Evolutionary conservation across 257 asterid species (phyloP).

Genomic region (Haberlea rhodopensis): DNA sequence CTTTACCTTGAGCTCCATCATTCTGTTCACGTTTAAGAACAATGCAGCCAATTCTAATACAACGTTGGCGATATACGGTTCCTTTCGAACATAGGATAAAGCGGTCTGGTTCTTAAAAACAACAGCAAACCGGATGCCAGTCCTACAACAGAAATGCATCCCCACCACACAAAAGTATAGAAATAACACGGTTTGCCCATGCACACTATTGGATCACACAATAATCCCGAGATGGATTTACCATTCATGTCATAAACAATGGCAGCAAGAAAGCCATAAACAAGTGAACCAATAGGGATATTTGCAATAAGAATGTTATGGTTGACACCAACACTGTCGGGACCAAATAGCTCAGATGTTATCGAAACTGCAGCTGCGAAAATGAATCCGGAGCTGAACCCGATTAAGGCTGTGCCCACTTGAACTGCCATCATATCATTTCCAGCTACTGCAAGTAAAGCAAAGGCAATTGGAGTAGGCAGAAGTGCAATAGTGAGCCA

Average conservation of each 20-base stretch:
- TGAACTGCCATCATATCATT: conserved; percentile 39
- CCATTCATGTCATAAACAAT: conserved; percentile 58
- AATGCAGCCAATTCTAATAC: conserved; percentile 11
- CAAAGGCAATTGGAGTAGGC: conserved; percentile 67
- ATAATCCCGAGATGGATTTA: neutral
- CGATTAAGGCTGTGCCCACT: conserved; percentile 77
- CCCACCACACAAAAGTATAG: conserved; percentile 78
- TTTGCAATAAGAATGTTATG: conserved; percentile 88
- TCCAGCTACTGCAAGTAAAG: conserved; percentile 50
- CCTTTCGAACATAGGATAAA: conserved; percentile 56
- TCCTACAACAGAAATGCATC: conserved; percentile 76
- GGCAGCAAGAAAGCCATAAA: conserved; percentile 79
- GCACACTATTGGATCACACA: conserved; percentile 52
- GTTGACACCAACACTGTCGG: conserved; percentile 71
- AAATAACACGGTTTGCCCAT: conserved; percentile 79
- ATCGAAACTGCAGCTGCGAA: conserved; percentile 86
- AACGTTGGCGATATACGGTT: conserved; percentile 33
- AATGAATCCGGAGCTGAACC: conserved; percentile 88
- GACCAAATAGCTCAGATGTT: conserved; percentile 91
- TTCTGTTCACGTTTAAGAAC: neutral
- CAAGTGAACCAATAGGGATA: conserved; percentile 81
- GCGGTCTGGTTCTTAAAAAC: conserved; percentile 64
- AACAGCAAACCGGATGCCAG: conserved; percentile 53
- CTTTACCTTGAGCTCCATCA: too few species aligned
- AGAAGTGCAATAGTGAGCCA: conserved; percentile 76